phyloP scores from a whole-genome alignment of 805 yeast species.

The Candida stauntonica region DNA sequence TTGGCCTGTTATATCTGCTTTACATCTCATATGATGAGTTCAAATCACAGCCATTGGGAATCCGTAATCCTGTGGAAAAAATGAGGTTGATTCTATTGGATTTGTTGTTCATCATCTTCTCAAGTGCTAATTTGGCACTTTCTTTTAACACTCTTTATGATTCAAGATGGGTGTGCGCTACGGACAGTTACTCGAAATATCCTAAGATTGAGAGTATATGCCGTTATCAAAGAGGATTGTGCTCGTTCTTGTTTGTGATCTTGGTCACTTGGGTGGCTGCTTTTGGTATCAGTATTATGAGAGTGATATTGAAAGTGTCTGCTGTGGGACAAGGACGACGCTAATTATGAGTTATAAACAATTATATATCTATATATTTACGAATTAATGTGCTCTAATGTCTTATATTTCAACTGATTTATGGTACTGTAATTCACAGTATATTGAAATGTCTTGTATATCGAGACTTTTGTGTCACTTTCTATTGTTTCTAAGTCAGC shows the following conservation, averaged over 20 bases:
- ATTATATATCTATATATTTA: too few relatives aligned
- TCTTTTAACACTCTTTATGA: constrained; percentile 83
- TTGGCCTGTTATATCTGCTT: constrained; percentile 70
- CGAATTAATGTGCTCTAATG: too few relatives aligned
- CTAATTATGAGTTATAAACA: too few relatives aligned
- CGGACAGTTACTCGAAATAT: constrained; percentile 18
- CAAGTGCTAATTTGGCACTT: constrained; percentile 81
- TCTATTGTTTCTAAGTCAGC: too few relatives aligned
- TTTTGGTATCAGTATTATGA: constrained; percentile 73
- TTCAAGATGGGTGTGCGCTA: constrained; percentile 71
- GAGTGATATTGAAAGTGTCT: constrained; percentile 69
- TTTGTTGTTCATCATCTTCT: constrained; percentile 79
- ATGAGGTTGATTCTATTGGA: constrained; percentile 79
- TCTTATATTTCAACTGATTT: too few relatives aligned
- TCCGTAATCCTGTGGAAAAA: constrained; percentile 80
- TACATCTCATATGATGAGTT: constrained; percentile 91
- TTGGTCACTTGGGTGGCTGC: constrained; percentile 81
- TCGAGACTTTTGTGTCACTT: too few relatives aligned
- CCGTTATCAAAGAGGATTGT: constrained; percentile 69
- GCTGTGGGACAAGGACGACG: constrained; percentile 1
- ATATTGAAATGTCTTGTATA: too few relatives aligned
- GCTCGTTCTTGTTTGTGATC: constrained; percentile 72
- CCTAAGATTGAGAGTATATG: constrained; percentile 55
- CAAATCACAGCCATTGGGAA: constrained; percentile 85
- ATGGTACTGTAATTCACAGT: too few relatives aligned